phyloP scores from a whole-genome alignment of 2,329 filamentous ascomycete genomes.

The Trichoderma brevicompactum region DNA sequence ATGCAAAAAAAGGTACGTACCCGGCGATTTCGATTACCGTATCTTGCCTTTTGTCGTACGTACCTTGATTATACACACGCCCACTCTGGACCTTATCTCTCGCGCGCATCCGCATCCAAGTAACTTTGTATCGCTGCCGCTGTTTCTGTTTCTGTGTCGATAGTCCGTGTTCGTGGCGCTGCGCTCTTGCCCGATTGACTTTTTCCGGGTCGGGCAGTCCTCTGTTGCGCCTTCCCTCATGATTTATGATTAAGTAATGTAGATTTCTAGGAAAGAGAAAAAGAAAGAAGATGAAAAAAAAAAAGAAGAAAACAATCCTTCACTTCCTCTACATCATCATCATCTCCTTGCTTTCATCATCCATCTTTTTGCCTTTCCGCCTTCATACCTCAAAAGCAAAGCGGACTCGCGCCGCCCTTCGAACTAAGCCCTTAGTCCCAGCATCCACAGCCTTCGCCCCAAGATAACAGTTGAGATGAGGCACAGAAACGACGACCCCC shows the following conservation, averaged over 20 bases:
- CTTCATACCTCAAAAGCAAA: conserved; percentile 15
- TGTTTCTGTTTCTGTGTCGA: not conserved
- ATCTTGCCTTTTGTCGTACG: conserved; percentile 28
- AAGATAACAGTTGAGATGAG: conserved; percentile 22
- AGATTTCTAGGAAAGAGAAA: not conserved
- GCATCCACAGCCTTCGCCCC: conserved; percentile 19
- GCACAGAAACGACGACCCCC: conserved; percentile 2
- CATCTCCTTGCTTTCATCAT: not conserved
- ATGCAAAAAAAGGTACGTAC: conserved; percentile 20
- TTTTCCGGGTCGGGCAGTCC: not conserved
- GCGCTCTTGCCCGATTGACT: conserved; percentile 4
- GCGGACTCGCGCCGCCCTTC: conserved; percentile 25
- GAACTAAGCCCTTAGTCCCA: conserved; percentile 27
- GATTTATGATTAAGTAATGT: not conserved
- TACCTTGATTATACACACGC: conserved; percentile 22
- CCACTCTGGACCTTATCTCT: conserved; percentile 12
- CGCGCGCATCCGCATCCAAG: too few species aligned
- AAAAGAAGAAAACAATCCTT: not conserved
- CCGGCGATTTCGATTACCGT: conserved; percentile 22
- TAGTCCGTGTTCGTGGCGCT: conserved; percentile 14
- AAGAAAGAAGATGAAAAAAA: not conserved
- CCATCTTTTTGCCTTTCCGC: not conserved
- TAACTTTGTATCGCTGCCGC: not conserved
- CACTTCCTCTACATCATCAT: not conserved
- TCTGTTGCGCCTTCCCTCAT: conserved; percentile 1